Evolutionary conservation across 768 basidiomycete genomes (phyloP).

Genomic region (Podaxis sp.): DNA sequence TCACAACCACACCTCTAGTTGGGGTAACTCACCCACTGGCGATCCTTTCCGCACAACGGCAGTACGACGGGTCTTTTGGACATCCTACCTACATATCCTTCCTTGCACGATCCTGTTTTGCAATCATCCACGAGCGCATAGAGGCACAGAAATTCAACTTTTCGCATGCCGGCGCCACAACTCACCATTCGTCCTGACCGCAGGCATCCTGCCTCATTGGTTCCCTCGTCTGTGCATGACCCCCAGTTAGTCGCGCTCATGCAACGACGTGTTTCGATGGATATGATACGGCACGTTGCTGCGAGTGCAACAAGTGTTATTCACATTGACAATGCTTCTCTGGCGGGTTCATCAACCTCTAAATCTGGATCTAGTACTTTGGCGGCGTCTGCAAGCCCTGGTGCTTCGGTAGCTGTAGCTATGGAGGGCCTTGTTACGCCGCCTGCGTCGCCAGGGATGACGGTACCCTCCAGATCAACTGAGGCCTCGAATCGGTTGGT

Average conservation of each 20-base stretch:
- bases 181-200: slow-evolving; percentile 20
- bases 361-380: slow-evolving; percentile 6
- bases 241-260: slow-evolving; percentile 80
- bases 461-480: background rate
- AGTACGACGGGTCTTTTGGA: slow-evolving; percentile 19
- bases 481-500: slow-evolving; percentile 34
- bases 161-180: slow-evolving; percentile 5
- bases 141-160: background rate
- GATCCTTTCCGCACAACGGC: slow-evolving; percentile 14
- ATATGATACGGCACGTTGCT: slow-evolving; percentile 87
- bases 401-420: slow-evolving; percentile 9
- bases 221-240: slow-evolving; percentile 75
- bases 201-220: slow-evolving; percentile 78
- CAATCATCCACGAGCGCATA: background rate
- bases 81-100: slow-evolving; percentile 32
- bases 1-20: slow-evolving; percentile 41
- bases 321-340: slow-evolving; percentile 55
- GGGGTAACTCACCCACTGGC: slow-evolving; percentile 32
- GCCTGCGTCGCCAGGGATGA: slow-evolving; percentile 31
- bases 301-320: slow-evolving; percentile 77
- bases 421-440: slow-evolving; percentile 56
- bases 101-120: slow-evolving; percentile 17
- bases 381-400: background rate
- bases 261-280: slow-evolving; percentile 70
- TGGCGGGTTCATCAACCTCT: background rate